These are phyloP conservation scores for Penicillium occitanis DNA, from an alignment of 2,329 filamentous ascomycete species.

Conservation along the genomic window DNA sequence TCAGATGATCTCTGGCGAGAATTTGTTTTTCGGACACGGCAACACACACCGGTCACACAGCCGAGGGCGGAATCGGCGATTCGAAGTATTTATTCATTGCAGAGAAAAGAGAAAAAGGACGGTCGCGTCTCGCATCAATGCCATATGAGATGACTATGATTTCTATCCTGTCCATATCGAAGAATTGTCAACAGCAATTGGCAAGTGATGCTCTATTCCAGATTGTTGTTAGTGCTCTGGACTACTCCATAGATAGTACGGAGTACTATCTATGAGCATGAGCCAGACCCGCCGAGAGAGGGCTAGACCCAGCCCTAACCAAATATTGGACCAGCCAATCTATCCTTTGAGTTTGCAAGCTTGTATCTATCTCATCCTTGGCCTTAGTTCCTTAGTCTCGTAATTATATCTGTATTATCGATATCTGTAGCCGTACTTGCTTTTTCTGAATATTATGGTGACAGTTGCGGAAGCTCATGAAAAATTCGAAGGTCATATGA, in stretches of 20 bases:
- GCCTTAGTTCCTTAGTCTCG: background rate
- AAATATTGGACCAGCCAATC: background rate
- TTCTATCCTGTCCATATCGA: background rate
- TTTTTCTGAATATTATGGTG: background rate
- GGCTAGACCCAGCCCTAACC: background rate
- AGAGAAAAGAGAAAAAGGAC: background rate
- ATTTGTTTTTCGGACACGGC: slow-evolving; percentile 1
- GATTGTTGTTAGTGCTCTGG: background rate
- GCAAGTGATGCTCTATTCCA: background rate
- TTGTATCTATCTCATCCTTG: background rate
- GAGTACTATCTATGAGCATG: too few relatives aligned
- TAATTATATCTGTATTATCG: background rate
- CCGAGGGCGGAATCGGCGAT: background rate
- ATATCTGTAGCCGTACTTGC: background rate
- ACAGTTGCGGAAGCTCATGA: background rate
- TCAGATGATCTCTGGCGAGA: background rate
- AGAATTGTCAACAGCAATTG: background rate
- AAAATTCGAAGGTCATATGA: background rate
- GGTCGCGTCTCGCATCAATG: background rate
- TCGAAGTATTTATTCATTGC: background rate
- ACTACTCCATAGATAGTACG: too few relatives aligned
- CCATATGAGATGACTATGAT: background rate
- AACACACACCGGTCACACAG: background rate
- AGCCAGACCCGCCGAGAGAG: background rate
- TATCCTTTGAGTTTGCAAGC: background rate